Evolutionary conservation across 177 flowering plant genomes (phyloP).

Genomic region (Vitis hybrid): DNA sequence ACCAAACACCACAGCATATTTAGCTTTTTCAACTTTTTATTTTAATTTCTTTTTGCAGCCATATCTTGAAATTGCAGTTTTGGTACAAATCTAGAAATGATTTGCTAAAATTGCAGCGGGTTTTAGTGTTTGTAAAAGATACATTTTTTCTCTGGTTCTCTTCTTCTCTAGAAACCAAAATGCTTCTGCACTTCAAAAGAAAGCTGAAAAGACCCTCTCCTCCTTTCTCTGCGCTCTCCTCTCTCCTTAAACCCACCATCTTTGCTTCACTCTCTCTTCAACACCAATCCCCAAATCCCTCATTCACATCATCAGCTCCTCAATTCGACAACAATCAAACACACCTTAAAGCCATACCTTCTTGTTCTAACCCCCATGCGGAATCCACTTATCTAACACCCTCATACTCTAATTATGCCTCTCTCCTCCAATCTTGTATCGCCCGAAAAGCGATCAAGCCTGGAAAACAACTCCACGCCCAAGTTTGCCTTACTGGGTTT

Average conservation of each 20-base stretch:
- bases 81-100: no score
- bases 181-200: slow-evolving; percentile 2
- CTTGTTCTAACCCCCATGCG: not conserved
- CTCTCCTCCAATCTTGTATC: slow-evolving; percentile 51
- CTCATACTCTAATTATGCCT: slow-evolving; percentile 18
- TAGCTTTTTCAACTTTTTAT: no score
- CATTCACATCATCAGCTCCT: not conserved
- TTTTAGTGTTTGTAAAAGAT: not conserved
- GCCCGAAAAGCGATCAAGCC: slow-evolving; percentile 39
- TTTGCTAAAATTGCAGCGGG: no score
- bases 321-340: not conserved
- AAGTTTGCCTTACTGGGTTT: slow-evolving; percentile 31
- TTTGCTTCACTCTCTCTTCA: not conserved
- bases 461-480: slow-evolving; percentile 68
- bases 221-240: not conserved
- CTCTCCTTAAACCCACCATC: slow-evolving; percentile 1
- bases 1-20: no score
- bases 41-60: no score
- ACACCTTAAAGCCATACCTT: not conserved
- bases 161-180: not conserved
- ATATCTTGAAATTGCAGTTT: no score
- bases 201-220: slow-evolving; percentile 11
- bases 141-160: not conserved
- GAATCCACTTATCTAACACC: not conserved
- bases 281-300: slow-evolving; percentile 9